Evolutionary conservation across 192 early-diverging fungal genomes (phyloP), one percentile per base, ranked within the genome.

Genomic region (Podila clonocystis): DNA sequence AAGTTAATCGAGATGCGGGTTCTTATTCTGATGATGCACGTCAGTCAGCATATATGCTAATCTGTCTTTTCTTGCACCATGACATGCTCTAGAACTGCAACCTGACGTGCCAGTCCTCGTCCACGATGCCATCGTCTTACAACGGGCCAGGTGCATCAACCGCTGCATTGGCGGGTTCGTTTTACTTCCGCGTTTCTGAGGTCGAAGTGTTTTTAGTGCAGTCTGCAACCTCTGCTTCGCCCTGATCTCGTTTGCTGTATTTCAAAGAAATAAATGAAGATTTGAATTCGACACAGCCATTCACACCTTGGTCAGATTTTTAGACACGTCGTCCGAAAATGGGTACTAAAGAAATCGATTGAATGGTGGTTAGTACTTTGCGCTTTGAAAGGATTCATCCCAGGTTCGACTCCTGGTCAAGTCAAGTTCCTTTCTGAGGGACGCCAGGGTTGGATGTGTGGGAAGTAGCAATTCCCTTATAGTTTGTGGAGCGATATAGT

Each of bases 161-260:
- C 2, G 22, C 57, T 3, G 45, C 70, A 33, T 26, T 80, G 7
- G 76, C 76, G 13, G 76, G 76, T 24, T 80, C 76, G n/a, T 72
- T 13, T 26, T 62, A 73, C 41, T 80, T 80, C 48, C 59, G 76
- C 3, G 76, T 80, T 9, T 65, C 72, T 22, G 76, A 80, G n/a
- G 72, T 68, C 52, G 76, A 80, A 28, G 76, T 80, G 17, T 80
- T 80, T 22, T 50, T 80, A 19, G 76, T 80, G 3, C 76, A 80
- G 61, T 19, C 63, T 28, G 38, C 38, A 8, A 15, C 41, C 3
- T 1, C 41, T 45, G 41, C 41, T 45, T 45, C 41, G 41, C 41
- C 13, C 12, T 45, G 34, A 45, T 12, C 13, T 45, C 38, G 11
- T 9, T 9, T 15, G 1, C 4, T 36, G 34, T 36, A 7, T 34